A percentile compares a stretch with the other conserved stretches of the same genome.
phyloP scores from a whole-genome alignment of 2,329 filamentous ascomycete genomes.

The Chaetothyriales sp. region DNA sequence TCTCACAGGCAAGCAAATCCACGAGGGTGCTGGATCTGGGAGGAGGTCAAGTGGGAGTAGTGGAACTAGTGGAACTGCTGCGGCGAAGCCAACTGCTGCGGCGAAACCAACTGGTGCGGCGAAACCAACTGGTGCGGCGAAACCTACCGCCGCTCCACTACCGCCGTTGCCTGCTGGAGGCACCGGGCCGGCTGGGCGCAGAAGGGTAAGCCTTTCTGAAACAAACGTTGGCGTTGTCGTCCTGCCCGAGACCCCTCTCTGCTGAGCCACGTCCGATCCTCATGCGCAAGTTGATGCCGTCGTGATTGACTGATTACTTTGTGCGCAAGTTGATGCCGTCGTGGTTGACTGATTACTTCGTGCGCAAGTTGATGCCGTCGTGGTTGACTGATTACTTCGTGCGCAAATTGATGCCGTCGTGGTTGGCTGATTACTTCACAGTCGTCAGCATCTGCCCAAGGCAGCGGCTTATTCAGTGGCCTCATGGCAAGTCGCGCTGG shows the following conservation, averaged over 20 bases:
- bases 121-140: not conserved
- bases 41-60: slow-evolving; percentile 6
- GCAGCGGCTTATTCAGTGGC: slow-evolving; percentile 11
- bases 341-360: not conserved
- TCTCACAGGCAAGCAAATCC: slow-evolving; percentile 5
- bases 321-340: too few species aligned
- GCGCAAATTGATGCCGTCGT: not conserved
- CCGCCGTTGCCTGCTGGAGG: slow-evolving; percentile 72
- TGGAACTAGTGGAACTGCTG: not conserved
- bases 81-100: slow-evolving; percentile 31
- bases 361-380: not conserved
- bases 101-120: not conserved
- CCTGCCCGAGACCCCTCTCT: not conserved
- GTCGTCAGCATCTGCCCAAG: slow-evolving; percentile 12
- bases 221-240: not conserved
- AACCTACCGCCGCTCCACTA: slow-evolving; percentile 50
- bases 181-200: slow-evolving; percentile 9
- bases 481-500: slow-evolving; percentile 9
- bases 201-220: slow-evolving; percentile 7
- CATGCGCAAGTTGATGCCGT: not conserved
- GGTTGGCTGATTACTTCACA: not conserved
- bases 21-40: slow-evolving; percentile 5
- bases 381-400: not conserved
- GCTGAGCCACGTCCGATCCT: not conserved
- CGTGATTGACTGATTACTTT: not conserved